Percentiles rank a stretch among this genome's conserved stretches.
These are phyloP conservation scores for Leishmania mexicana DNA, from an alignment of 208 protist species.

Conservation along the genomic window DNA sequence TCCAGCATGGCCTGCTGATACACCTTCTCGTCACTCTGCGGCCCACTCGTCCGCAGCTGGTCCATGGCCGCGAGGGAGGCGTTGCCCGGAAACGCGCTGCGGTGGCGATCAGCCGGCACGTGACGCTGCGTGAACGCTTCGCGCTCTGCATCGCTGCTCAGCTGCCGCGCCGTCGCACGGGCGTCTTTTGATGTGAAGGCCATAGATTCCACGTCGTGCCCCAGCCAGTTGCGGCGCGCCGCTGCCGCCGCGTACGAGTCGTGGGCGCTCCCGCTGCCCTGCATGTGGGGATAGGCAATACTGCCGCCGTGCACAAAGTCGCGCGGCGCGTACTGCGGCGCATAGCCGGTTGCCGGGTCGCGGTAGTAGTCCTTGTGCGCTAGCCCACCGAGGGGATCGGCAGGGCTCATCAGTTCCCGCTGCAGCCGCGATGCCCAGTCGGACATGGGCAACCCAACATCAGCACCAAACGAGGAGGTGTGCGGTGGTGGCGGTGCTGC, in stretches of 20 bases:
- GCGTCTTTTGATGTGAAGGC: slow-evolving; percentile 27
- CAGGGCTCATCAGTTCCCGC: slow-evolving; percentile 70
- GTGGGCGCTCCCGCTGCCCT: slow-evolving; percentile 12
- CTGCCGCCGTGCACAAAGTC: slow-evolving; percentile 72
- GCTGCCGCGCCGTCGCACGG: slow-evolving; percentile 37
- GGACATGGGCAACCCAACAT: background rate
- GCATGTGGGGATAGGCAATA: slow-evolving; percentile 68
- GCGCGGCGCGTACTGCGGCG: slow-evolving; percentile 85
- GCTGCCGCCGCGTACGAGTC: slow-evolving; percentile 48
- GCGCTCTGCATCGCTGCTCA: slow-evolving; percentile 42
- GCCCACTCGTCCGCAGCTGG: slow-evolving; percentile 63
- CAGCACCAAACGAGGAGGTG: background rate
- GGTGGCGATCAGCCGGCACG: slow-evolving; percentile 39
- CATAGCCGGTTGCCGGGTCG: slow-evolving; percentile 72
- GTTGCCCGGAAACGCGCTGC: slow-evolving; percentile 30
- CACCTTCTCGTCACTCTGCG: slow-evolving; percentile 43
- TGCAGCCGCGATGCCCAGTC: slow-evolving; percentile 79
- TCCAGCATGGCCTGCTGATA: slow-evolving; percentile 56
- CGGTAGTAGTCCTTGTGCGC: slow-evolving; percentile 90
- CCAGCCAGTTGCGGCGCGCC: slow-evolving; percentile 49
- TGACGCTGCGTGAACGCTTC: slow-evolving; percentile 33
- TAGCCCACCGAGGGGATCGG: slow-evolving; percentile 76
- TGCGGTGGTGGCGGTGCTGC: background rate
- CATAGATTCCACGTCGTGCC: slow-evolving; percentile 60
- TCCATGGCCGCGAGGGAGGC: slow-evolving; percentile 39